Conservation (phyloP, 169 alveolate species). For the Neospora caninum region DNA sequence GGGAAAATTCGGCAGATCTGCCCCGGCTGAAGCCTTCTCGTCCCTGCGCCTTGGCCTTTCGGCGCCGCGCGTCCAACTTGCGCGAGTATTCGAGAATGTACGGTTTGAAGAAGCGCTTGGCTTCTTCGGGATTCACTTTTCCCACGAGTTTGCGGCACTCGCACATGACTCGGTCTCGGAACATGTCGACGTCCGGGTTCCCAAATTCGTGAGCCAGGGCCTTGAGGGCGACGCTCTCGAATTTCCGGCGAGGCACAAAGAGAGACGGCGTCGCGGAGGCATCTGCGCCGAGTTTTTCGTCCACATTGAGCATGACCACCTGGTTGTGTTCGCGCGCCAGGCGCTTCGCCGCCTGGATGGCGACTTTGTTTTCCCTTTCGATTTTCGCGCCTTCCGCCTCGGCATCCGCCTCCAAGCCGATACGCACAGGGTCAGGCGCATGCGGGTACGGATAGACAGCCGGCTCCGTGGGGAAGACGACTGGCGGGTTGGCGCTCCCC, state of each 20-base stretch:
- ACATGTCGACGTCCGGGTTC: not conserved
- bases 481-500: not conserved
- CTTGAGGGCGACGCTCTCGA: constrained; percentile 22
- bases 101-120: constrained; percentile 27
- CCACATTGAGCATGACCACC: constrained; percentile 37
- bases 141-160: constrained; percentile 36
- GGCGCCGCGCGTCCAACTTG: constrained; percentile 23
- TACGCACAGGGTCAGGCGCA: not conserved
- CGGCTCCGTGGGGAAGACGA: constrained; percentile 2
- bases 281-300: constrained; percentile 12
- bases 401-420: not conserved
- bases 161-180: constrained; percentile 10
- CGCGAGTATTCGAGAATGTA: constrained; percentile 47
- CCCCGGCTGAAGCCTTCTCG: not conserved
- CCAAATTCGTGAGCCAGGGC: constrained; percentile 40
- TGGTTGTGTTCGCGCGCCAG: constrained; percentile 31
- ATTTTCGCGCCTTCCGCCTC: constrained; percentile 4
- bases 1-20: not conserved
- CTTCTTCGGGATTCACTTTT: constrained; percentile 39
- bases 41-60: constrained; percentile 26
- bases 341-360: not conserved
- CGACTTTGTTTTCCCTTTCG: not conserved
- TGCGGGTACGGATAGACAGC: not conserved
- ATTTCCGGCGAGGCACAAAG: not conserved
- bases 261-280: constrained; percentile 44